Evolutionary conservation across 192 early-diverging fungal genomes (phyloP), one percentile per base, ranked within the genome.

Genomic region (Umbelopsis ramanniana): DNA sequence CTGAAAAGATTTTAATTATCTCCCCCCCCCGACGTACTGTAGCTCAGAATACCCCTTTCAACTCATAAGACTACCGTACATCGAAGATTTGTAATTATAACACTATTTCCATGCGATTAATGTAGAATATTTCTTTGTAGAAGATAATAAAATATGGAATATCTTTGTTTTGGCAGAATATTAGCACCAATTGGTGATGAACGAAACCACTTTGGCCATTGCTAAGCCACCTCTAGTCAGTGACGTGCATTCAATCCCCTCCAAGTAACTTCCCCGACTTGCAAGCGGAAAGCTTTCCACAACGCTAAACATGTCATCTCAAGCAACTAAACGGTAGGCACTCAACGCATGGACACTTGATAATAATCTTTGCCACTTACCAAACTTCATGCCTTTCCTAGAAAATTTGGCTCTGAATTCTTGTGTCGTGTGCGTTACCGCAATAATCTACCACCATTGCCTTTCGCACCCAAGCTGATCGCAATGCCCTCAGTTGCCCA

Each of bases 371-470:
- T n/a, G n/a, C n/a, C n/a, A n/a, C 38, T 43, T 43, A n/a, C 5
- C 29, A 11, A 37, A 46, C 29, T 29, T 3, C n/a, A 10, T 68
- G 2, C 9, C 21, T 23, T 63, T 35, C 14, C 23, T 37, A 83
- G 81, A 73, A 83, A 83, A 75, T 76, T 79, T 53, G 81, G 81
- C 71, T 74, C 70, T 66, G 81, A 83, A 50, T 83, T 83, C 63
- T 70, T 83, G 21, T 86, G 83, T 74, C 81, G 80, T 43, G 82
- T 84, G 26, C 81, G 85, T 7, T 84, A 86, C 72, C 78, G 85
- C 55, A 86, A 86, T 52, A 76, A 71, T 22, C 72, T 86, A 11
- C 85, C 85, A 29, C 48, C 78, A 2, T 66, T 84, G 21, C 85
- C 85, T 0, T 86, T 84, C 53, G 75, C 79, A 68, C 81, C 85